Conservation (phyloP, 148 eudicot genomes). For the Rhododendron simsii region DNA sequence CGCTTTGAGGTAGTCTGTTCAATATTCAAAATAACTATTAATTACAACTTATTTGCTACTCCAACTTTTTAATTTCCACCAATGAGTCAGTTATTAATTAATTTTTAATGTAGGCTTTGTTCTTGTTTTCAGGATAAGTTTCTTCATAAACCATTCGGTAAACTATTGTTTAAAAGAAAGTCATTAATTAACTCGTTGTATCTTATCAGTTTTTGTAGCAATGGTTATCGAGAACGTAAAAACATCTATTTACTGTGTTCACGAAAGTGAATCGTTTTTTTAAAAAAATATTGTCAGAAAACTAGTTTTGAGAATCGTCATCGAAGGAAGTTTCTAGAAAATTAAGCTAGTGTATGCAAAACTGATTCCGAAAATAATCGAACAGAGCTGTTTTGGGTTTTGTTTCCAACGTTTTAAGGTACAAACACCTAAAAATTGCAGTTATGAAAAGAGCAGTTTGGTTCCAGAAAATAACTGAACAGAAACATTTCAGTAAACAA, state of each 20-base stretch:
- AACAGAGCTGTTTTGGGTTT: too few species aligned
- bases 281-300: too few species aligned
- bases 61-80: neutral
- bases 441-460: too few species aligned
- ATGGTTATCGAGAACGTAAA: neutral
- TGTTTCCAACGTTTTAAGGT: too few species aligned
- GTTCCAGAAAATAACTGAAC: too few species aligned
- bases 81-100: neutral
- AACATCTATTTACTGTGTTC: neutral
- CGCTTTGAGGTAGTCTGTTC: conserved; percentile 51
- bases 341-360: too few species aligned
- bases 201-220: neutral
- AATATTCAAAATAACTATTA: neutral
- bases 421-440: too few species aligned
- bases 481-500: too few species aligned
- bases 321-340: too few species aligned
- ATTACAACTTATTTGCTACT: neutral
- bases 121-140: neutral
- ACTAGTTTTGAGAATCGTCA: too few species aligned
- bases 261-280: too few species aligned
- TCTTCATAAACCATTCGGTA: neutral
- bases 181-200: neutral
- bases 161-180: neutral
- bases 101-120: neutral
- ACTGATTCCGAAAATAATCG: too few species aligned